Conservation (phyloP, 345 rosid species). For the Brassica napus region Da-Ae NC_063441.1:10957001-10957500, state of each 20-base stretch:
- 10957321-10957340: constrained; percentile 61
- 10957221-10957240: constrained; percentile 60
- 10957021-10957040: constrained; percentile 58
- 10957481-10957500: constrained; percentile 39
- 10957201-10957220: constrained; percentile 46
- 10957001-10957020: constrained; percentile 30
- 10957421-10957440: constrained; percentile 40
- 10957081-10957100: constrained; percentile 73
- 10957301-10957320: constrained; percentile 68
- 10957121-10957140: background rate
- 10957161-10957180: background rate
- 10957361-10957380: background rate
- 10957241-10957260: constrained; percentile 64
- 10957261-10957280: constrained; percentile 70
- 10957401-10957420: constrained; percentile 46
- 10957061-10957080: constrained; percentile 79
- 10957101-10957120: constrained; percentile 58
- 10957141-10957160: background rate
- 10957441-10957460: constrained; percentile 46
- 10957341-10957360: background rate
- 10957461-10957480: constrained; percentile 39
- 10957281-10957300: constrained; percentile 72
- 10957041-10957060: constrained; percentile 75
- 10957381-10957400: constrained; percentile 32
- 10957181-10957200: constrained; percentile 49